These are phyloP conservation scores for Coccomyxa subellipsoidea DNA, from an alignment of 163 green algal species.

Conservation along the genomic window DNA sequence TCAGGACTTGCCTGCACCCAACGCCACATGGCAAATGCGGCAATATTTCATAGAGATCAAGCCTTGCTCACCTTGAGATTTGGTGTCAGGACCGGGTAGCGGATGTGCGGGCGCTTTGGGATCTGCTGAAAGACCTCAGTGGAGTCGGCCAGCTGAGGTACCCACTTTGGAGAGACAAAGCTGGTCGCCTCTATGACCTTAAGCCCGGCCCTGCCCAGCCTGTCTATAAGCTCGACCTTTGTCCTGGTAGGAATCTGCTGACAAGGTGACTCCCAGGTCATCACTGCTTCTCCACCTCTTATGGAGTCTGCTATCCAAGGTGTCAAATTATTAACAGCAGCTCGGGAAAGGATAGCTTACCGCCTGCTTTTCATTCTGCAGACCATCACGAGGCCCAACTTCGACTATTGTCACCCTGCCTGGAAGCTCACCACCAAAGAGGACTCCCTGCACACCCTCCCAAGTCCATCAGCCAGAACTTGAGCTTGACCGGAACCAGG, in stretches of 20 bases:
- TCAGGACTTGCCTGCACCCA: no score
- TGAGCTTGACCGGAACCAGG: no score
- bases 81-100: constrained; percentile 81
- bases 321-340: no score
- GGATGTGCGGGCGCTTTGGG: constrained; percentile 30
- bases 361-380: constrained; percentile 81
- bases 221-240: constrained; percentile 78
- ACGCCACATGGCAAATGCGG: no score
- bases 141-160: constrained; percentile 86
- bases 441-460: neutral
- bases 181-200: constrained; percentile 74
- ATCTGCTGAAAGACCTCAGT: constrained; percentile 73
- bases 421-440: neutral
- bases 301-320: neutral
- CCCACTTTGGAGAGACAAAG: constrained; percentile 91
- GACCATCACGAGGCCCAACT: constrained; percentile 80
- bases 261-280: neutral
- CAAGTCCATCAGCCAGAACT: no score
- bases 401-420: constrained; percentile 57
- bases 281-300: neutral
- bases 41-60: no score
- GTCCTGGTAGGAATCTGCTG: constrained; percentile 42
- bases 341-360: constrained; percentile 16
- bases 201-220: constrained; percentile 60
- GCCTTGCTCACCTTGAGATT: constrained; percentile 69